A percentile compares a stretch with the other conserved stretches of the same genome.
phyloP scores from a whole-genome alignment of 2,329 filamentous ascomycete species.

The Thielaviopsis punctulata region DNA sequence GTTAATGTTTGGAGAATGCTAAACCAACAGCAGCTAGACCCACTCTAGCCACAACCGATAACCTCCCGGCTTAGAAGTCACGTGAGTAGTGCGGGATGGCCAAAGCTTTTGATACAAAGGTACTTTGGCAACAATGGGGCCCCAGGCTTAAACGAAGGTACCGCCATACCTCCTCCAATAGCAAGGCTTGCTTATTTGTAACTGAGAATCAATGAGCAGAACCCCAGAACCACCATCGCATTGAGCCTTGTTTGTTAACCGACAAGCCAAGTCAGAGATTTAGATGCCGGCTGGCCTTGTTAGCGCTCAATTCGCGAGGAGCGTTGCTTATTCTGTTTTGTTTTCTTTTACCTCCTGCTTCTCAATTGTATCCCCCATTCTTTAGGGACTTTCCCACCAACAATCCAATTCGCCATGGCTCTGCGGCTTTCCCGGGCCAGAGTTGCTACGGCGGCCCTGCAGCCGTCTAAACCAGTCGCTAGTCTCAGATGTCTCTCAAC shows the following conservation, averaged over 20 bases:
- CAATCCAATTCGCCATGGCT: constrained; percentile 10
- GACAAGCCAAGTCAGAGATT: background rate
- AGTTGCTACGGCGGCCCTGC: constrained; percentile 37
- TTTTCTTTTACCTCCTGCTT: background rate
- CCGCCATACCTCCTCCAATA: background rate
- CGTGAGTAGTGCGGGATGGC: background rate
- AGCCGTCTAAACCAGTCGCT: constrained; percentile 26
- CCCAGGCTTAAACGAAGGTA: background rate
- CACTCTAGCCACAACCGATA: background rate
- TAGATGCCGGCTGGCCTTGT: background rate
- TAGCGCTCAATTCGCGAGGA: background rate
- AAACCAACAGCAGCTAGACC: background rate
- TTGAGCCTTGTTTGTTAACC: background rate
- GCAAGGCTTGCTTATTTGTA: background rate
- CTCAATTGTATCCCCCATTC: background rate
- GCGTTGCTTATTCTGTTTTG: background rate
- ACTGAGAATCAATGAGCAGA: background rate
- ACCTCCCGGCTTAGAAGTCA: background rate
- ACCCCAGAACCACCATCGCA: background rate
- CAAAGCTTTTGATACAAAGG: background rate
- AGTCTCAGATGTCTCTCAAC: constrained; percentile 17
- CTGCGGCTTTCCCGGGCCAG: constrained; percentile 32
- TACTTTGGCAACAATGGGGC: background rate
- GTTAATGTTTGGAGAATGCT: background rate
- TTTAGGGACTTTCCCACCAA: background rate